Evolutionary conservation across 306 rosid species (phyloP).

Genomic region (Ziziphus jujuba): DNA sequence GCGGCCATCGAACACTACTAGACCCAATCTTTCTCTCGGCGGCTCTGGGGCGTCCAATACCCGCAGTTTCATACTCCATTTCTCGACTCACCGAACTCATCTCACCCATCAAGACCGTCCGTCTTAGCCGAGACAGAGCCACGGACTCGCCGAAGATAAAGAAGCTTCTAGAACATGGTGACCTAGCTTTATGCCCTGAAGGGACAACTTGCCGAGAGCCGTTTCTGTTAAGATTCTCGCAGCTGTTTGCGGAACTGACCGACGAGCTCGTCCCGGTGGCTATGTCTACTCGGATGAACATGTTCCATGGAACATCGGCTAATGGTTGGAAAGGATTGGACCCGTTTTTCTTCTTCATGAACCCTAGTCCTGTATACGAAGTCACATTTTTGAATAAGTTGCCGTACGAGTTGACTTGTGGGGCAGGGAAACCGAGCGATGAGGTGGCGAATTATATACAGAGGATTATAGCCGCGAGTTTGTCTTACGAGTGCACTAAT

Average conservation of each 20-base stretch:
- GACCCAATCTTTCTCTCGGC: slow-evolving; percentile 81
- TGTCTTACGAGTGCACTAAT: slow-evolving; percentile 68
- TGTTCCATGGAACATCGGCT: slow-evolving; percentile 82
- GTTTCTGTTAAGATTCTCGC: slow-evolving; percentile 63
- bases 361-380: slow-evolving; percentile 76
- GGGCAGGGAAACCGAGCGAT: slow-evolving; percentile 54
- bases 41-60: slow-evolving; percentile 74
- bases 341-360: slow-evolving; percentile 87
- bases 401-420: slow-evolving; percentile 61
- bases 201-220: slow-evolving; percentile 84
- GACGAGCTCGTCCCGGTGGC: slow-evolving; percentile 77
- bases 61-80: slow-evolving; percentile 72
- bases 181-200: slow-evolving; percentile 70
- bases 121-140: slow-evolving; percentile 54
- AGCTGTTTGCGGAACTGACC: slow-evolving; percentile 60
- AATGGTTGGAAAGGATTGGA: slow-evolving; percentile 93
- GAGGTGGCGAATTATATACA: slow-evolving; percentile 85
- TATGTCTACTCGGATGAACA: slow-evolving; percentile 69
- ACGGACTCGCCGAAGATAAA: slow-evolving; percentile 66
- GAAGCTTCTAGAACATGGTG: slow-evolving; percentile 60
- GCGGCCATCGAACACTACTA: slow-evolving; percentile 72
- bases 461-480: slow-evolving; percentile 54
- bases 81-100: slow-evolving; percentile 78
- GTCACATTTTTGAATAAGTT: slow-evolving; percentile 65
- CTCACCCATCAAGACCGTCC: slow-evolving; percentile 71